phyloP scores from a whole-genome alignment of 2,329 filamentous ascomycete species.

The Diaporthe amygdali region DNA sequence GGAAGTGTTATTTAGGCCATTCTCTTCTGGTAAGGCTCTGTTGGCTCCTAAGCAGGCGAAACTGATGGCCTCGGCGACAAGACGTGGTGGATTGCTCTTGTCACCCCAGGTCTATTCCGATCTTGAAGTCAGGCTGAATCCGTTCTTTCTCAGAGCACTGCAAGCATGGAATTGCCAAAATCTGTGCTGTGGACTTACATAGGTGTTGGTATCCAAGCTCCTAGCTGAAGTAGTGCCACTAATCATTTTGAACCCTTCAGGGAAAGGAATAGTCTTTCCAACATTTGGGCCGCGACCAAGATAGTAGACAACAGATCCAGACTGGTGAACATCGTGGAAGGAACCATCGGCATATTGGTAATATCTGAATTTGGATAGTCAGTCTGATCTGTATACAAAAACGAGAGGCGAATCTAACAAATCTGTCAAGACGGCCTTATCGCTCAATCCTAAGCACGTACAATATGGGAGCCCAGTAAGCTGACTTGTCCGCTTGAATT shows the following conservation, averaged over 20 bases:
- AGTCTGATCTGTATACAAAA: neutral
- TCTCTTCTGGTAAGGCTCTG: neutral
- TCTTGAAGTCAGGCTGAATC: neutral
- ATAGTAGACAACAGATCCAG: slow-evolving; percentile 65
- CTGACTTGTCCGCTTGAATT: slow-evolving; percentile 63
- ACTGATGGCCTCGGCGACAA: neutral
- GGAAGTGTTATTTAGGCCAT: slow-evolving; percentile 27
- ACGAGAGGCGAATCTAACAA: too few relatives aligned
- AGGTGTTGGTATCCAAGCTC: neutral
- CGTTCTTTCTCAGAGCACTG: neutral
- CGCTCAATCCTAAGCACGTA: slow-evolving; percentile 43
- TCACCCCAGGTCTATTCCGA: neutral
- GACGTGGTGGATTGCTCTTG: neutral
- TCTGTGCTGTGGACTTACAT: neutral
- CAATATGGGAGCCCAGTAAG: slow-evolving; percentile 66
- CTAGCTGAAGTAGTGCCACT: slow-evolving; percentile 52
- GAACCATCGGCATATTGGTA: slow-evolving; percentile 32
- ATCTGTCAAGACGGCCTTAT: neutral
- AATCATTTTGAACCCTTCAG: slow-evolving; percentile 63
- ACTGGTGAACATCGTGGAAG: slow-evolving; percentile 55
- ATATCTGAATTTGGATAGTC: neutral
- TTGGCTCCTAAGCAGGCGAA: neutral
- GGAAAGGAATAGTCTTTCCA: slow-evolving; percentile 48
- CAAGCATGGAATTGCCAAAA: too few relatives aligned
- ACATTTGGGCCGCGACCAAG: slow-evolving; percentile 62